Conservation (phyloP, 257 asterid genomes). For the Rauvolfia tetraphylla region DNA sequence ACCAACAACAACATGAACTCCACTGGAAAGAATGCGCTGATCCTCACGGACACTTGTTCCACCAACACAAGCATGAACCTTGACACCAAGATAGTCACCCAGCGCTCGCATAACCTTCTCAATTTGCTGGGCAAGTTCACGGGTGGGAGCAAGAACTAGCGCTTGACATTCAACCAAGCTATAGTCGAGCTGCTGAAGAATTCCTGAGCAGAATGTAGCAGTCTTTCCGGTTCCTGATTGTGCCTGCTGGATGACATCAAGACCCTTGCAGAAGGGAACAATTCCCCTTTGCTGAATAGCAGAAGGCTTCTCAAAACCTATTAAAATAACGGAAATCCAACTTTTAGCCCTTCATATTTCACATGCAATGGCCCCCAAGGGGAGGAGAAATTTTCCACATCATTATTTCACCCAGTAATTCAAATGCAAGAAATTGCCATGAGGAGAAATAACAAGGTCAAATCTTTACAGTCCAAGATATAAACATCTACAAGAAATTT, state of each 20-base stretch:
- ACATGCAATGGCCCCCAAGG: neutral
- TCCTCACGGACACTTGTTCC: conserved; percentile 50
- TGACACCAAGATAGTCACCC: conserved; percentile 49
- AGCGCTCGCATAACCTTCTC: conserved; percentile 53
- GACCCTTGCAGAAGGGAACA: conserved; percentile 50
- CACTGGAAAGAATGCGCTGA: conserved; percentile 44
- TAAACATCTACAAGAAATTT: neutral
- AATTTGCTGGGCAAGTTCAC: conserved; percentile 52
- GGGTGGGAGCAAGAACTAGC: conserved; percentile 48
- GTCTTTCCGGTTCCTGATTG: conserved; percentile 52
- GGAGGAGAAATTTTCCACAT: neutral
- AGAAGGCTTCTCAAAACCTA: conserved; percentile 53
- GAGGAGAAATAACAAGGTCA: neutral
- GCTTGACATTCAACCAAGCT: conserved; percentile 39
- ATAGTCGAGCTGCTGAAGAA: conserved; percentile 47
- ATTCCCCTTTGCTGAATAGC: conserved; percentile 52
- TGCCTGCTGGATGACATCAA: conserved; percentile 48
- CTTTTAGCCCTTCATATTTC: neutral
- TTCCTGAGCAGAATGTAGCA: conserved; percentile 46
- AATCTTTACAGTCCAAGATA: neutral
- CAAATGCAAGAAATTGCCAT: neutral
- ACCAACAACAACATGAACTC: conserved; percentile 48
- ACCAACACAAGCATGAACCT: conserved; percentile 56
- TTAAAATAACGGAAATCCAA: neutral
- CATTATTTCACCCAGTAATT: neutral